Evolutionary conservation across 164 flowering plant genomes (phyloP), one percentile per base, ranked within the genome.

Genomic region (Tetracentron sinense): DNA sequence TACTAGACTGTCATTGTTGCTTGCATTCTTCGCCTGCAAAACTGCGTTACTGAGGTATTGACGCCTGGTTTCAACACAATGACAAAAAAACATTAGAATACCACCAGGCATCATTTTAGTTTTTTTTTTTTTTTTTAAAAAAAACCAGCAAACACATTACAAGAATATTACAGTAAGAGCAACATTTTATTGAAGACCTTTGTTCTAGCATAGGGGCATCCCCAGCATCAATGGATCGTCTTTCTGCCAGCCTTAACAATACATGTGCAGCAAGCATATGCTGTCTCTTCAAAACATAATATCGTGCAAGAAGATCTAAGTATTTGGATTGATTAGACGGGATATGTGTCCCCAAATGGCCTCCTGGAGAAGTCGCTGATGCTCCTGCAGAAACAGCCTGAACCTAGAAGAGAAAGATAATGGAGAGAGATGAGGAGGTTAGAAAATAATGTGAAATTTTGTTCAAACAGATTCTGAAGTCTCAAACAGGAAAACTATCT

Each of bases 21-120:
- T 80, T 31, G 91, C 87, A 80, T 81, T 88, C 79, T 91, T 95
- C 47, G 99, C 97, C 79, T 95, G 99, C 58, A 95, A 75, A 73
- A 92, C 97, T 63, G 99, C 99, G 76, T 85, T 89, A 68, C 96
- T 89, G 42, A 95, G 82, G 79, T 95, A 92, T 47, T 88, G 99
- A 38, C 78, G 83, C 90, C 99, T 92, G 84, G 61, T 33, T 63
- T 48, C 49, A 51, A 69, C 22, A 72, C 71, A 48, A 69, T 10
- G 14, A 59, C 46, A 63, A 23, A 1, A 29, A 51, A 27, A 5
- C 69, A 50, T 54, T 27, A 42, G 54, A 50, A 12, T 58, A 35
- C 35, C 46, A 30, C 33, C 42, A 58, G 16, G n/a, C 4, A 12
- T 20, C 27, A 10, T 6, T 54, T 28, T 29, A 21, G 54, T 5